phyloP scores from a whole-genome alignment of 805 yeast genomes.

The Candida jianshihensis region DNA sequence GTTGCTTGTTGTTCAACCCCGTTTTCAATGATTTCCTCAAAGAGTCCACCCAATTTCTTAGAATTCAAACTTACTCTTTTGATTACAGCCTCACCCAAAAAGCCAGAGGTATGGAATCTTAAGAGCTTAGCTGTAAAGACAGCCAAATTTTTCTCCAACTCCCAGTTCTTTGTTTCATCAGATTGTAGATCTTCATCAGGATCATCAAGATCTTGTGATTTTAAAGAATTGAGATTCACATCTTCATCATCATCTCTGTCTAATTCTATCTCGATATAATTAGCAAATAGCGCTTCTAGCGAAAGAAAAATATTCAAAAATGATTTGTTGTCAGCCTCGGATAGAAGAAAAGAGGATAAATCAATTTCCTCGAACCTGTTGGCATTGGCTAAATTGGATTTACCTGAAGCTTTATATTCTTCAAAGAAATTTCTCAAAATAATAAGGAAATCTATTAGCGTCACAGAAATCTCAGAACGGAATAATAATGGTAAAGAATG shows the following conservation, averaged over 20 bases:
- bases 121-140: constrained; percentile 34
- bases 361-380: constrained; percentile 18
- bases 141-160: constrained; percentile 34
- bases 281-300: constrained; percentile 42
- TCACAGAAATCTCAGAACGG: constrained; percentile 16
- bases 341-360: constrained; percentile 19
- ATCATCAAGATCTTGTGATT: constrained; percentile 3
- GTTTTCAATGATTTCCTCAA: constrained; percentile 3
- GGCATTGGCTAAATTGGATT: constrained; percentile 16
- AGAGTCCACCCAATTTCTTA: constrained; percentile 27
- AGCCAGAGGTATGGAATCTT: constrained; percentile 27
- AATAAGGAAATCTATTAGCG: constrained; percentile 20
- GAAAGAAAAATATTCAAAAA: constrained; percentile 38
- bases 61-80: constrained; percentile 33
- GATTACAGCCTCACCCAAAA: constrained; percentile 22
- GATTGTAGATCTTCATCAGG: constrained; percentile 9
- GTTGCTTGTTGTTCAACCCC: neutral
- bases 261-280: constrained; percentile 27
- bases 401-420: constrained; percentile 30
- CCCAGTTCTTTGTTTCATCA: constrained; percentile 25
- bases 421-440: constrained; percentile 23
- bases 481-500: constrained; percentile 6
- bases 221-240: constrained; percentile 27
- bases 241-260: constrained; percentile 50
- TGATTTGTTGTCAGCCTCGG: constrained; percentile 24